phyloP scores from a whole-genome alignment of 176 grass and related monocot genomes.

The Urochloa ruziziensis region DNA sequence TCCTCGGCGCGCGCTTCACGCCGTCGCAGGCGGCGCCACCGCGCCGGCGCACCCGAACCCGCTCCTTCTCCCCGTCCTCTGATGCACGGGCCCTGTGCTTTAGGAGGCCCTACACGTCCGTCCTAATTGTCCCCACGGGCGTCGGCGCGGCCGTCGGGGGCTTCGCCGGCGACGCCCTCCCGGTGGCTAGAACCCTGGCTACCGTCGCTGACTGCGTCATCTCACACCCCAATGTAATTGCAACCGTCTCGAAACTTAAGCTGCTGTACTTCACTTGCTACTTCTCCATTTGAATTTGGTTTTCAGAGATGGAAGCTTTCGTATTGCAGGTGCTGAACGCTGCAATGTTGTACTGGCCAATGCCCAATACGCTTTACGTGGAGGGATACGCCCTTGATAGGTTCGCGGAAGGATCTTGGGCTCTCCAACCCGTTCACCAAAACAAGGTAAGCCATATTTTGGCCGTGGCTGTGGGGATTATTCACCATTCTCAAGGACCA shows the following conservation, averaged over 20 bases:
- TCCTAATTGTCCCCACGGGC: slow-evolving; percentile 84
- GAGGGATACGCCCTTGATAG: slow-evolving; percentile 91
- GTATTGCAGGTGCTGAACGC: slow-evolving; percentile 71
- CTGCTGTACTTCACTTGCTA: not conserved
- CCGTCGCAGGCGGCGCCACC: slow-evolving; percentile 15
- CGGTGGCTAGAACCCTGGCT: slow-evolving; percentile 61
- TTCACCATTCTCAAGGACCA: not conserved
- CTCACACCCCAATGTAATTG: slow-evolving; percentile 83
- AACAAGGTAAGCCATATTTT: slow-evolving; percentile 65
- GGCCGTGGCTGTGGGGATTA: not conserved
- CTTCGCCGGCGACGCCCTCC: slow-evolving; percentile 84
- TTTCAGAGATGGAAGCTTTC: not conserved
- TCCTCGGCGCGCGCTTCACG: not conserved
- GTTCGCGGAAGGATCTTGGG: slow-evolving; percentile 79
- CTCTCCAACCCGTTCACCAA: slow-evolving; percentile 77
- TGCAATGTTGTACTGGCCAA: slow-evolving; percentile 91
- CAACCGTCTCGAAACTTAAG: not conserved
- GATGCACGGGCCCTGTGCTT: slow-evolving; percentile 20
- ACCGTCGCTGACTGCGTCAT: slow-evolving; percentile 79
- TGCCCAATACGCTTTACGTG: slow-evolving; percentile 77
- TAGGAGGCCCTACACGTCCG: slow-evolving; percentile 79
- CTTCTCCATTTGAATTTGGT: slow-evolving; percentile 1
- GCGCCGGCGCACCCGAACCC: not conserved
- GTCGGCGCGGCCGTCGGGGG: slow-evolving; percentile 78
- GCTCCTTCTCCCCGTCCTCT: not conserved